phyloP scores from a whole-genome alignment of 495 filamentous ascomycete species.

The Rhypophila decipiens region DNA sequence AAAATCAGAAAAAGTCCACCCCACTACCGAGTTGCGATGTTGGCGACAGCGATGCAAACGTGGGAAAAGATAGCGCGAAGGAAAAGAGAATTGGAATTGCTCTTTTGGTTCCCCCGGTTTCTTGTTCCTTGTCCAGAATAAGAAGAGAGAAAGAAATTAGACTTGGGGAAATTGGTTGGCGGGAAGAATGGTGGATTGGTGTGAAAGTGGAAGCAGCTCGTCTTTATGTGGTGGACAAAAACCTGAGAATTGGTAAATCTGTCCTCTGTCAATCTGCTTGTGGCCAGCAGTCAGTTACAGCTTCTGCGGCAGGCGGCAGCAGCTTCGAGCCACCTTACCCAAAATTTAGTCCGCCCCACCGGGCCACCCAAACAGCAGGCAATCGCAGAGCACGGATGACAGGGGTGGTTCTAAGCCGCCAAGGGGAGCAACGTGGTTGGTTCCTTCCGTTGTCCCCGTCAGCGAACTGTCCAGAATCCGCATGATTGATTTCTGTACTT shows the following conservation, averaged over 20 bases:
- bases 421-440: not conserved
- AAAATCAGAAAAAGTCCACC: constrained; percentile 4
- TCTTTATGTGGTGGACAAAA: constrained; percentile 5
- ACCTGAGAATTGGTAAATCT: constrained; percentile 18
- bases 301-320: not conserved
- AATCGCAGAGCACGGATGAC: not conserved
- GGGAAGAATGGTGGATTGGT: constrained; percentile 1
- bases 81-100: not conserved
- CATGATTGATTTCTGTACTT: no score
- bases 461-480: no score
- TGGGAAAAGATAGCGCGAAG: constrained; percentile 6
- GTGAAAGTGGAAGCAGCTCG: constrained; percentile 4
- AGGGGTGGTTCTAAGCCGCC: no score
- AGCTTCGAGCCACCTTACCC: constrained; percentile 2
- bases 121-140: constrained; percentile 1
- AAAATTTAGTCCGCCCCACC: not conserved
- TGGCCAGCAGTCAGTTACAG: not conserved
- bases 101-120: constrained; percentile 5
- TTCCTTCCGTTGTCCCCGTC: not conserved
- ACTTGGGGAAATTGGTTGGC: no score
- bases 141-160: constrained; percentile 1
- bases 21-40: not conserved
- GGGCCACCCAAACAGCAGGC: not conserved
- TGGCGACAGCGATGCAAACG: not conserved
- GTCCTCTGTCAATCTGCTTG: constrained; percentile 12